A percentile compares a stretch with the other conserved stretches of the same genome.
Evolutionary conservation across 108 stramenopile genomes (phyloP).

Genomic region (Cyclotella sp.): DNA sequence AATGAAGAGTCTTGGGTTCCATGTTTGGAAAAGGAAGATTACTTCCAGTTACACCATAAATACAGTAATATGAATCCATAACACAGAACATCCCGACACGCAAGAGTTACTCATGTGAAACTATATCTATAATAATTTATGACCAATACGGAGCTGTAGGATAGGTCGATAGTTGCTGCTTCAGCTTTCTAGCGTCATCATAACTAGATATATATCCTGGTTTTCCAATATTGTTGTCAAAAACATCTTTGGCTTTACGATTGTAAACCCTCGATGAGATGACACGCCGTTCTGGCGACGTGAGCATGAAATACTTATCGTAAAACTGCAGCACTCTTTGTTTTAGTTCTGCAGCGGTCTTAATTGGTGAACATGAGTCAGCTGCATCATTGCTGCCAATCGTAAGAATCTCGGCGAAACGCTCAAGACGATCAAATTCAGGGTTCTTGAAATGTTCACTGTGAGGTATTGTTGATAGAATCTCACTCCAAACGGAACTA

Average conservation of each 20-base stretch:
- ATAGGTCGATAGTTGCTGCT: conserved; percentile 77
- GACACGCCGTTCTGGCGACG: conserved; percentile 62
- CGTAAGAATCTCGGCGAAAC: conserved; percentile 73
- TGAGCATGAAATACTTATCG: conserved; percentile 64
- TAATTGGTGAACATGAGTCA: conserved; percentile 23
- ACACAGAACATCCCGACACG: no score
- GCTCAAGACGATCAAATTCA: conserved; percentile 75
- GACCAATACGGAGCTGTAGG: conserved; percentile 82
- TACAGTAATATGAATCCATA: no score
- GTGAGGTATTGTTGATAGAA: conserved; percentile 56
- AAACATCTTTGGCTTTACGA: conserved; percentile 64
- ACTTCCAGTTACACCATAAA: no score
- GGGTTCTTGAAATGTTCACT: conserved; percentile 64
- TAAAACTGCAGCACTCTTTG: conserved; percentile 68
- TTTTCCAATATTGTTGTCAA: conserved; percentile 62
- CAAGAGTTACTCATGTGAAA: no score
- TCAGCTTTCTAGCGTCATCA: conserved; percentile 75
- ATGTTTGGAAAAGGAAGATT: no score
- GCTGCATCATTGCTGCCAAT: conserved; percentile 21
- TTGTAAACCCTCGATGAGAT: conserved; percentile 79
- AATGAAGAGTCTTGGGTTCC: no score
- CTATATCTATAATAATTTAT: background rate
- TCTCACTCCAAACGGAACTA: conserved; percentile 74
- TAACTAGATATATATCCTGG: conserved; percentile 76
- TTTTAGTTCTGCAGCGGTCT: conserved; percentile 68